These are phyloP conservation scores for Cyclospora cayetanensis DNA, from an alignment of 169 alveolate species.

Conservation along the genomic window DNA sequence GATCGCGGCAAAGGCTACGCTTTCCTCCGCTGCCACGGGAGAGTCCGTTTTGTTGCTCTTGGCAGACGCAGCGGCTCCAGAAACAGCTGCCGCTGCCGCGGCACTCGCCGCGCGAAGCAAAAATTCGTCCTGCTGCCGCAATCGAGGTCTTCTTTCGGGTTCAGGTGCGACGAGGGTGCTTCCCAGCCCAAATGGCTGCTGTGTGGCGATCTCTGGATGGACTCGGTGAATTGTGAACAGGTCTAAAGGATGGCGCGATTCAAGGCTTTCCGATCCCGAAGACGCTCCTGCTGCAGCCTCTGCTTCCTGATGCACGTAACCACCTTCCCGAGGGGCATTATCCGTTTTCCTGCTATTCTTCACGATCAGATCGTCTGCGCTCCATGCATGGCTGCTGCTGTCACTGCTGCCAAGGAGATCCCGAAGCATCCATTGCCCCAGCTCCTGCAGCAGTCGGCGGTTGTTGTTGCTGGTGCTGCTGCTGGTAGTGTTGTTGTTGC, in stretches of 20 bases:
- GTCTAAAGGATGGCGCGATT: neutral
- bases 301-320: neutral
- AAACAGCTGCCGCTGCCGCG: neutral
- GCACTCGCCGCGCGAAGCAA: no score
- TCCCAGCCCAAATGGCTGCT: neutral
- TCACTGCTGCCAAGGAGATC: neutral
- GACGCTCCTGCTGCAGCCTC: neutral
- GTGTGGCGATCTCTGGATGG: neutral
- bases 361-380: neutral
- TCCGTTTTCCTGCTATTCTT: neutral
- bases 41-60: neutral
- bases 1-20: neutral
- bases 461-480: neutral
- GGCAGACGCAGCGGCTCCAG: neutral
- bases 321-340: neutral
- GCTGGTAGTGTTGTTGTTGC: neutral
- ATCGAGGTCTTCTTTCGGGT: constrained; percentile 18
- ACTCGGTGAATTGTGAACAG: neutral
- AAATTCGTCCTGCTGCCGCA: no score
- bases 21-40: neutral
- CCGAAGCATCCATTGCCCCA: neutral
- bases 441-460: neutral
- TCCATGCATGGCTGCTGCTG: neutral
- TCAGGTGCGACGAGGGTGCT: neutral
- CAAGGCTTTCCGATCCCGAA: neutral